These are phyloP conservation scores for Chiua virens DNA, from an alignment of 768 basidiomycete genomes.

Conservation along the genomic window DNA sequence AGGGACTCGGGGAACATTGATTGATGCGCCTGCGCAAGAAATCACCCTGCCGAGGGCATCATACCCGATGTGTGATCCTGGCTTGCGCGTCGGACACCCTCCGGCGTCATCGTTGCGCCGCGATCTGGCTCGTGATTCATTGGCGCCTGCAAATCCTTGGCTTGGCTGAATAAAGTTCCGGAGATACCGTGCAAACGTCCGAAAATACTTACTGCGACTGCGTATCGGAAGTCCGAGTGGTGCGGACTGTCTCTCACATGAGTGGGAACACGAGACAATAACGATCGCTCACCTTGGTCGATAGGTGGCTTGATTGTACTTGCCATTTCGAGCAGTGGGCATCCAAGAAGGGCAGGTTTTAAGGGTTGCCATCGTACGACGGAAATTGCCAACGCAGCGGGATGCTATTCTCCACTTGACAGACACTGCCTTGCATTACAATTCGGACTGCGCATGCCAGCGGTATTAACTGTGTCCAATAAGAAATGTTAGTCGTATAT, in stretches of 20 bases:
- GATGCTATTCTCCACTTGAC: background rate
- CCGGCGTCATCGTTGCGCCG: background rate
- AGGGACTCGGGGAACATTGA: slow-evolving; percentile 25
- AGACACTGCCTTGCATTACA: background rate
- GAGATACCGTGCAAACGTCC: background rate
- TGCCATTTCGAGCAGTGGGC: slow-evolving; percentile 10
- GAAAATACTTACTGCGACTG: slow-evolving; percentile 1
- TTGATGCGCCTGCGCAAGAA: slow-evolving; percentile 32
- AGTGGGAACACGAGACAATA: slow-evolving; percentile 19
- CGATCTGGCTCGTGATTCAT: background rate
- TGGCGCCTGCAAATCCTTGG: background rate
- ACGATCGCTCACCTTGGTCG: slow-evolving; percentile 17
- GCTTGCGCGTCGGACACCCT: background rate
- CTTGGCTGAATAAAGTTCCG: slow-evolving; percentile 10
- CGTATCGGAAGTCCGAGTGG: background rate
- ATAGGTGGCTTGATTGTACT: slow-evolving; percentile 10
- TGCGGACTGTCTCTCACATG: slow-evolving; percentile 5
- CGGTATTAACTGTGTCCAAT: background rate
- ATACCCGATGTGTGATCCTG: background rate
- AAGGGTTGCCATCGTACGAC: slow-evolving; percentile 4
- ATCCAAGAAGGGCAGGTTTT: background rate
- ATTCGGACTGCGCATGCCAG: slow-evolving; percentile 1
- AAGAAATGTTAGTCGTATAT: background rate
- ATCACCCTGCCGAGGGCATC: slow-evolving; percentile 8
- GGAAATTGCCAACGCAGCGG: background rate